A percentile compares a stretch with the other conserved stretches of the same genome.
Evolutionary conservation across 306 rosid species (phyloP).

Genomic region (Sophora flavescens): DNA sequence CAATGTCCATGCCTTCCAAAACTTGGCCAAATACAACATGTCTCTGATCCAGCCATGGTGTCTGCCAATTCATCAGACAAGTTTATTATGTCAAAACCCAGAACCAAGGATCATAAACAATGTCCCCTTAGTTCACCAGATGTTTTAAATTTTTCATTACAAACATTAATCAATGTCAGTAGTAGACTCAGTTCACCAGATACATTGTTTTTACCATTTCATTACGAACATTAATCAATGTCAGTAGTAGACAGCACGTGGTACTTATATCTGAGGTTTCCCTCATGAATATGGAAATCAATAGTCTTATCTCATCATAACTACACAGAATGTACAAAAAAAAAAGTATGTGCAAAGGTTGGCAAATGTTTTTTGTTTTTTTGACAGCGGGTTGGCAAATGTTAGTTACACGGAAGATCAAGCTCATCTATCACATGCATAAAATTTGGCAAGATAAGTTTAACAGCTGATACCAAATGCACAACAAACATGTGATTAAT

Average conservation of each 20-base stretch:
- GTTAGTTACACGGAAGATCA: neutral
- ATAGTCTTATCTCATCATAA: neutral
- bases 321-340: constrained; percentile 3
- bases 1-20: constrained; percentile 90
- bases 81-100: constrained; percentile 32
- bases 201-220: neutral
- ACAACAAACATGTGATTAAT: neutral
- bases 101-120: constrained; percentile 24
- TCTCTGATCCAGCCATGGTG: constrained; percentile 93
- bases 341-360: neutral
- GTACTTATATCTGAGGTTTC: neutral
- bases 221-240: constrained; percentile 19
- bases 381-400: neutral
- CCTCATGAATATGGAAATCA: constrained; percentile 8
- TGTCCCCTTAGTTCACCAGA: constrained; percentile 31
- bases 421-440: constrained; percentile 10
- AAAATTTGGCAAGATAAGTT: neutral
- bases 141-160: neutral
- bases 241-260: neutral
- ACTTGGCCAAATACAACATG: constrained; percentile 99
- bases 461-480: neutral
- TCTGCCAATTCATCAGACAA: constrained; percentile 62
- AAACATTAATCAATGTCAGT: constrained; percentile 16
- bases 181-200: constrained; percentile 11
- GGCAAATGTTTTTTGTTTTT: no score